Base-by-base conservation (phyloP, 441 rosid species). In the Euphorbia celastroides region DNA sequence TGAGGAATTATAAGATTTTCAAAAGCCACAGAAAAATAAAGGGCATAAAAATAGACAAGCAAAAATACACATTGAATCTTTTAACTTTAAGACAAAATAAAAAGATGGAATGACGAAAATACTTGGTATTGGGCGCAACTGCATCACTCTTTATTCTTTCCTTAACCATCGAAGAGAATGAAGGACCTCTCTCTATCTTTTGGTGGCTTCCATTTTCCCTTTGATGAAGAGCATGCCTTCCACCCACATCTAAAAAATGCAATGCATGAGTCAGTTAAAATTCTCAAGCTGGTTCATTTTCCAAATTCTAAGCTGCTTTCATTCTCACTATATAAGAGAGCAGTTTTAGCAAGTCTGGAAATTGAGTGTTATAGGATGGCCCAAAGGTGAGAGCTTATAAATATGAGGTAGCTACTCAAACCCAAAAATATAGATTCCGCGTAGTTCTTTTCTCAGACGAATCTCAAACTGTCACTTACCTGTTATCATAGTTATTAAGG, bases 201-300 rank as follows among this genome's bases (percentile, higher is more conserved):
- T 70, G 75, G 75, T 64, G 71, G 68, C 62, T 65, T 71, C 85
- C 88, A 77, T 74, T 88, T 48, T 78, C 98, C 81, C 89, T 82
- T 68, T 77, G 82, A 58, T 75, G 25, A 74, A 81, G 73, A 28
- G 77, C 69, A 79, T 63, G 71, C 81, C 87, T 80, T 65, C 82
- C 82, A 65, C 79, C 78, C 60, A 82, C 76, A 83, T 72, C 84
- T 75, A 77, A 65, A 36, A 75, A 61, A 32, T 66, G 44, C 65
- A 67, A 59, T 32, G 55, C 19, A 20, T 31, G 54, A 67, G 27
- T 38, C 62, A 57, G 17, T 64, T 32, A 52, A 69, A 23, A 14
- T 50, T 19, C 48, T 23, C 50, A 5, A 56, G 22, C 22, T 5
- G 59, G 7, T 17, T 56, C 55, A 38, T 38, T 20, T 60, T 25